Evolutionary conservation across 495 filamentous ascomycete species (phyloP), one percentile per base, ranked within the genome.

Genomic region (Podospora anserina): DNA sequence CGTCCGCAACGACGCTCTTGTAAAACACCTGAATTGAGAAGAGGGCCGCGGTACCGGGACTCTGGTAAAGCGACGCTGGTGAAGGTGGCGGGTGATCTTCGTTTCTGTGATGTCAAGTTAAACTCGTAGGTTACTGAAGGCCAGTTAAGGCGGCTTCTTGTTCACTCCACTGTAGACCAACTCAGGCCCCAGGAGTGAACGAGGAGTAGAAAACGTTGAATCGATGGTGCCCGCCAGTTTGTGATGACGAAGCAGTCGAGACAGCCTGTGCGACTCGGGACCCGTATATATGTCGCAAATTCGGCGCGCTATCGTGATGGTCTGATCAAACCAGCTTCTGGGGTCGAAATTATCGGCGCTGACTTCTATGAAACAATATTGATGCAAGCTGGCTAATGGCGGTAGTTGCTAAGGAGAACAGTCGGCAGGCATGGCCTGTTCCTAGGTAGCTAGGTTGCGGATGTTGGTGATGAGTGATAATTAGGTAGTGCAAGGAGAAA

Each of bases 61-160:
- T 19, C 34, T 56, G 62, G 53, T 58, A 58, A 44, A 32, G 15
- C 58, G 15, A 20, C 15, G 49, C 19, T 5, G 30, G 15, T 16
- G 18, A 20, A 11, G 26, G 63, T 19, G 63, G 27, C 66, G 61
- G 49, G 27, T 23, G 16, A 5, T 63, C 11, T 19, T n/a, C 5
- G 61, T 23, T 23, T 13, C 32, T 27, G 20, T 19, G 55, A 26
- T 58, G 59, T 66, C 72, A 70, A 66, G 70, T 65, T 56, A 44
- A 56, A n/a, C 20, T 64, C 19, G 49, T 23, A 65, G 32, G 34
- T 13, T 60, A 54, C 32, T 64, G 74, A 85, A 82, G 82, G 76
- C 85, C 82, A 94, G 82, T 97, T 98, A 99, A 85, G 95, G 95
- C 77, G 95, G 95, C 86, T 95, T 94, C 85, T 93, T 95, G 84